A percentile compares a stretch with the other conserved stretches of the same genome.
phyloP scores from a whole-genome alignment of 2,329 filamentous ascomycete species.

The Cladobotryum mycophilum region DNA sequence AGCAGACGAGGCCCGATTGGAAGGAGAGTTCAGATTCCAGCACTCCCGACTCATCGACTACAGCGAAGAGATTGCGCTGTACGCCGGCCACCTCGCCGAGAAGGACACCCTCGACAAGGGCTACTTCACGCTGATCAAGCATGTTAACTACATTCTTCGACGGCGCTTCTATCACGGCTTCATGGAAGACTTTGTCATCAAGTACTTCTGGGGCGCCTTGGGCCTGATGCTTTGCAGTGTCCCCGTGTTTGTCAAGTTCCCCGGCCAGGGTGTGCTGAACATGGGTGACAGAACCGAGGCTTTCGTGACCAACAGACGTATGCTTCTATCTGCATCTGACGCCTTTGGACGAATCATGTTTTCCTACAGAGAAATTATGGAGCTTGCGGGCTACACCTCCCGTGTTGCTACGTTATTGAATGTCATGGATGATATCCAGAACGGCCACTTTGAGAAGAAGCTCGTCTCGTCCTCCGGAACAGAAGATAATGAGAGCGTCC shows the following conservation, averaged over 20 bases:
- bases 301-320: slow-evolving; percentile 89
- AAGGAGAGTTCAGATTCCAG: slow-evolving; percentile 94
- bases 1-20: slow-evolving; percentile 86
- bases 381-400: slow-evolving; percentile 90
- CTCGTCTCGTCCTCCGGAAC: slow-evolving; percentile 83
- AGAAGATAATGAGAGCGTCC: slow-evolving; percentile 73
- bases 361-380: slow-evolving; percentile 94
- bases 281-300: slow-evolving; percentile 68
- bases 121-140: slow-evolving; percentile 98
- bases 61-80: slow-evolving; percentile 89
- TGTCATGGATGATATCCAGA: slow-evolving; percentile 89
- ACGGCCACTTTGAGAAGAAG: slow-evolving; percentile 92
- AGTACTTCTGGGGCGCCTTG: slow-evolving; percentile 97
- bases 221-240: slow-evolving; percentile 89
- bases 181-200: slow-evolving; percentile 99
- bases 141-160: slow-evolving; percentile 91
- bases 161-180: slow-evolving; percentile 94
- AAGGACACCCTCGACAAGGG: slow-evolving; percentile 97
- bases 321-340: slow-evolving; percentile 89
- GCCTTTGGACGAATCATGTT: slow-evolving; percentile 96
- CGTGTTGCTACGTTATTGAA: slow-evolving; percentile 83
- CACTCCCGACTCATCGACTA: slow-evolving; percentile 94
- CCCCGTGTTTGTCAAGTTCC: slow-evolving; percentile 91
- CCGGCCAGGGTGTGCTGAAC: slow-evolving; percentile 56
- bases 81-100: slow-evolving; percentile 85